Percentiles rank a stretch among this genome's conserved stretches.
phyloP scores from a whole-genome alignment of 129 eudicot species.

The Lactuca sativa region DNA sequence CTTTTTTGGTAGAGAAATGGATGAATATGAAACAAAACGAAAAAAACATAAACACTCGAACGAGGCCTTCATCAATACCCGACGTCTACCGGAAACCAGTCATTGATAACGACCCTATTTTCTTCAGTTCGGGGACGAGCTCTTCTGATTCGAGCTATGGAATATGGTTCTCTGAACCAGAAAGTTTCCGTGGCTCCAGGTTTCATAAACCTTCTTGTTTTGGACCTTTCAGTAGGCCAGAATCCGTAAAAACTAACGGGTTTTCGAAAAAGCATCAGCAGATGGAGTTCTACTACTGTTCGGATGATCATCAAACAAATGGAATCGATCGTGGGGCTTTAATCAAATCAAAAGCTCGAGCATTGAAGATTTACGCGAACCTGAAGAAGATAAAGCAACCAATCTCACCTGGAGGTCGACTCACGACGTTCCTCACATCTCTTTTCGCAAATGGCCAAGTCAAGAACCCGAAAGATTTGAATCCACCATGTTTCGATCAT shows the following conservation, averaged over 20 bases:
- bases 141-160: slow-evolving; percentile 53
- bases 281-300: slow-evolving; percentile 32
- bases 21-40: slow-evolving; percentile 51
- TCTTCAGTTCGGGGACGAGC: slow-evolving; percentile 49
- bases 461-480: slow-evolving; percentile 40
- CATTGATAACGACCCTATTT: slow-evolving; percentile 35
- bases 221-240: slow-evolving; percentile 36
- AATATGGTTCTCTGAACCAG: slow-evolving; percentile 39
- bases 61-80: slow-evolving; percentile 26
- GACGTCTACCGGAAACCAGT: slow-evolving; percentile 16
- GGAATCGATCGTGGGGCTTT: slow-evolving; percentile 20
- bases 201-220: slow-evolving; percentile 42
- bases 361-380: slow-evolving; percentile 53
- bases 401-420: slow-evolving; percentile 73
- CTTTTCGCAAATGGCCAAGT: slow-evolving; percentile 45
- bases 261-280: slow-evolving; percentile 2
- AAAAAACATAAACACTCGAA: slow-evolving; percentile 15
- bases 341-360: slow-evolving; percentile 49
- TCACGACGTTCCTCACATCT: slow-evolving; percentile 54
- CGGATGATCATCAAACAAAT: slow-evolving; percentile 3
- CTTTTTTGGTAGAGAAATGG: slow-evolving; percentile 72
- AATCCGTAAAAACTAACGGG: slow-evolving; percentile 35
- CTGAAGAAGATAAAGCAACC: slow-evolving; percentile 71
- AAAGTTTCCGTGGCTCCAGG: slow-evolving; percentile 24
- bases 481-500: slow-evolving; percentile 12